Conservation (phyloP, 768 basidiomycete species). For the Hemileccinum impolitum region DNA sequence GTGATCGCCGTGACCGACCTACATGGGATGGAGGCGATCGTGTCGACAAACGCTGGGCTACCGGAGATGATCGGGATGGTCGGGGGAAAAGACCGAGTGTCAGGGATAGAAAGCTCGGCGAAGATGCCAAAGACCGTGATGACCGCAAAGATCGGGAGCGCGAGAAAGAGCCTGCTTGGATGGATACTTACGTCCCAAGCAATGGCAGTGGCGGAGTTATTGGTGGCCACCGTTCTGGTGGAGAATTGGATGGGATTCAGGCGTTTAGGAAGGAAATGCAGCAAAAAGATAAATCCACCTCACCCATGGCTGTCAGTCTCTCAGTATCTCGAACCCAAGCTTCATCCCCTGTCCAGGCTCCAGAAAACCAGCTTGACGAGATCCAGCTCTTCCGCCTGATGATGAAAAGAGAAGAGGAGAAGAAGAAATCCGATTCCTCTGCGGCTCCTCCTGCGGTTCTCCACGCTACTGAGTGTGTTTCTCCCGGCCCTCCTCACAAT, state of each 20-base stretch:
- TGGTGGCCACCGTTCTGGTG: constrained; percentile 55
- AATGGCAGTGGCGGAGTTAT: constrained; percentile 57
- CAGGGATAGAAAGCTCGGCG: constrained; percentile 54
- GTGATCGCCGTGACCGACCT: constrained; percentile 44
- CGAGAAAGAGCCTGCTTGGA: constrained; percentile 91
- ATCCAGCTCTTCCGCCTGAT: constrained; percentile 80
- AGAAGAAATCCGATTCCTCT: constrained; percentile 34
- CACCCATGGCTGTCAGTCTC: constrained; percentile 11
- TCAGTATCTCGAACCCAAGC: constrained; percentile 18
- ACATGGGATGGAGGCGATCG: constrained; percentile 53
- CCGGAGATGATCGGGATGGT: constrained; percentile 65
- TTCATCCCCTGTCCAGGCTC: constrained; percentile 15
- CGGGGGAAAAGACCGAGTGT: constrained; percentile 57
- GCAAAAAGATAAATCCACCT: constrained; percentile 60
- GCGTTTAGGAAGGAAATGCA: constrained; percentile 85
- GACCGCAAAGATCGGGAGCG: constrained; percentile 50
- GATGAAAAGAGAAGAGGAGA: constrained; percentile 75
- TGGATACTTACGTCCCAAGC: constrained; percentile 80
- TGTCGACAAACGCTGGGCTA: constrained; percentile 48
- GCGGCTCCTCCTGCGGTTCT: background rate
- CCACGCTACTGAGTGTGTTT: constrained; percentile 12
- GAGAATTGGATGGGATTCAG: constrained; percentile 79
- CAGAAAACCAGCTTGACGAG: constrained; percentile 60
- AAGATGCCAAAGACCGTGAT: constrained; percentile 49
- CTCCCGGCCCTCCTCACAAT: constrained; percentile 6